Conservation (phyloP, 2,329 filamentous ascomycete genomes). For the Sarocladium strictum region DNA sequence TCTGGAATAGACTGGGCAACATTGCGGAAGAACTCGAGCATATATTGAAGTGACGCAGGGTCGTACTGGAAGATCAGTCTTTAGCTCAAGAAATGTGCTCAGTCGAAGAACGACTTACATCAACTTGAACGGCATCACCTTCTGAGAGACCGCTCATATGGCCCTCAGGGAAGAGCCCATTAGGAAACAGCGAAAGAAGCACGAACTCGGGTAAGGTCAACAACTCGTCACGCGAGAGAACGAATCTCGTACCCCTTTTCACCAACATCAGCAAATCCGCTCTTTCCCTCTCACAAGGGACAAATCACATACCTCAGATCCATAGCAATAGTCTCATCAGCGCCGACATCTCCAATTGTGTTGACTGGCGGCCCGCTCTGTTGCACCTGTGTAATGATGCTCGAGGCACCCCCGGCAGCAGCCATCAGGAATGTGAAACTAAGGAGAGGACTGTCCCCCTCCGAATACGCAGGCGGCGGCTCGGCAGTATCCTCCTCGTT, state of each 20-base stretch:
- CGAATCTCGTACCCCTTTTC: conserved; percentile 81
- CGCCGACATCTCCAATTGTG: conserved; percentile 79
- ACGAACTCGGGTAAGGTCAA: conserved; percentile 96
- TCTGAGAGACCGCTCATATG: conserved; percentile 92
- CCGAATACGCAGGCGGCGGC: conserved; percentile 93
- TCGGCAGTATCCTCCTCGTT: conserved; percentile 65
- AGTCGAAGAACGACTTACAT: conserved; percentile 59
- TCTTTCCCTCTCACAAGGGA: not conserved
- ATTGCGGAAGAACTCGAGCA: conserved; percentile 96
- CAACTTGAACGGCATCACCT: conserved; percentile 90
- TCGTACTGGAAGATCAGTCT: conserved; percentile 66
- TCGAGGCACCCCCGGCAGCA: conserved; percentile 90
- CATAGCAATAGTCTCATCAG: conserved; percentile 91
- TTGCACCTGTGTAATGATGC: conserved; percentile 98
- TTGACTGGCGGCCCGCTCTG: conserved; percentile 88
- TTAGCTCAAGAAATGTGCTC: not conserved
- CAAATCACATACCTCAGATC: conserved; percentile 69
- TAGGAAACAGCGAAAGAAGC: conserved; percentile 92
- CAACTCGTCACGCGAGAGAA: conserved; percentile 88
- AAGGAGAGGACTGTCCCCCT: conserved; percentile 86
- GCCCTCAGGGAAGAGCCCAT: conserved; percentile 94
- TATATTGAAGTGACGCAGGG: conserved; percentile 92
- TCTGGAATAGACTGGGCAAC: conserved; percentile 95
- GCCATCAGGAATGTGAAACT: conserved; percentile 98
- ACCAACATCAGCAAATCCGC: conserved; percentile 20